Evolutionary conservation across 2,329 filamentous ascomycete species (phyloP), one percentile per base, ranked within the genome.

Genomic region (Epichloe typhina): DNA sequence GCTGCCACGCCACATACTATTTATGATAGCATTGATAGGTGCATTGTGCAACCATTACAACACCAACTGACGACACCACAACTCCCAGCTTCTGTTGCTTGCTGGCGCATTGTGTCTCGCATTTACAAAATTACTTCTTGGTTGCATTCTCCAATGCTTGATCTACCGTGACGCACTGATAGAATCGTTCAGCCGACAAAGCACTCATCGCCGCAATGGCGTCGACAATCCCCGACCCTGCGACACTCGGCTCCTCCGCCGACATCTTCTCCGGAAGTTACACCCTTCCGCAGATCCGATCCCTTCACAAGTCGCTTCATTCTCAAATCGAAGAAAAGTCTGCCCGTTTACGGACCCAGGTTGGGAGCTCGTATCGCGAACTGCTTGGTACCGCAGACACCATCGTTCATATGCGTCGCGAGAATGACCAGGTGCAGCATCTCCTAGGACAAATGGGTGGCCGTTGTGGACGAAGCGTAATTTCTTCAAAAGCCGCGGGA

Each of bases 351-450:
- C 79, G 80, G 58, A 80, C 75, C 17, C 77, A 82, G 62, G 80
- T 84, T 54, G 80, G 80, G 57, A 74, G 71, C 52, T 82, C 77
- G 61, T 97, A 97, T 68, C 86, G 91, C 58, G 88, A 93, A 60
- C 80, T 97, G 8, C 80, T 97, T 26, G 87, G 87, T 49, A 96
- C 91, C 0, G 91, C 91, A 50, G 90, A 96, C 68, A 83, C 83
- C n/a, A 97, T 97, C 57, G 85, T 96, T 50, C 78, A 83, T 54
- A 95, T 97, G 88, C 85, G 88, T 57, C 69, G 68, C 39, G 82
- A 91, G 62, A 91, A 93, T 69, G 78, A 83, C 54, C 70, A 73
- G 12, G 84, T 88, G 15, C 88, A 95, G 66, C 71, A 74, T 5
- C 78, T 82, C 38, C 74, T 97, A 48, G 77, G 77, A 15, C 74